A percentile compares a stretch with the other conserved stretches of the same genome.
These are phyloP conservation scores for Fusarium palustre DNA, from an alignment of 2,329 filamentous ascomycete genomes.

Conservation along the genomic window DNA sequence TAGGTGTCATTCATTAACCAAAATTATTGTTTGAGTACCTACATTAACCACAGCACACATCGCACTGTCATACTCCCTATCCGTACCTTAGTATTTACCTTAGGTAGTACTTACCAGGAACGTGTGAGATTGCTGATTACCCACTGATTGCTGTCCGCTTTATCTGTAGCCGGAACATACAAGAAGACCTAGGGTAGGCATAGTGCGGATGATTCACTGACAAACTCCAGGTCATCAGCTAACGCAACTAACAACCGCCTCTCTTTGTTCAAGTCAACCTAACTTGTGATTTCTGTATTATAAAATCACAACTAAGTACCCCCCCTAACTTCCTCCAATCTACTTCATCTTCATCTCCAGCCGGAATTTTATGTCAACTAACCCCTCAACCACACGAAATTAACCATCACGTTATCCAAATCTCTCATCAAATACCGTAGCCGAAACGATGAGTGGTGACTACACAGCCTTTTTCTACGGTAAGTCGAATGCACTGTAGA, in stretches of 20 bases:
- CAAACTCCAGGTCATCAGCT: background rate
- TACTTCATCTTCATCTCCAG: background rate
- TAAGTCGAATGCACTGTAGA: conserved; percentile 43
- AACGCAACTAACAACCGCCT: background rate
- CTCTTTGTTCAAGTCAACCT: background rate
- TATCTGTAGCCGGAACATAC: background rate
- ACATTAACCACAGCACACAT: too few relatives aligned
- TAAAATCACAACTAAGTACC: background rate
- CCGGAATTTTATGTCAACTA: background rate
- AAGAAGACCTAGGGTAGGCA: conserved; percentile 28
- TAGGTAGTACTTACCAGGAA: too few relatives aligned
- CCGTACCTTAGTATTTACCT: too few relatives aligned
- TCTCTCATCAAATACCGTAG: background rate
- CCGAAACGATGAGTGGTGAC: conserved; percentile 55
- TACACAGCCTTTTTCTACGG: conserved; percentile 69
- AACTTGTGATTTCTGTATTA: background rate
- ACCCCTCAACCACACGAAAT: background rate
- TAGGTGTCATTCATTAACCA: too few relatives aligned
- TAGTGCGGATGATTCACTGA: conserved; percentile 18
- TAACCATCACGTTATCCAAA: background rate
- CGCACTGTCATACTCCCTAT: too few relatives aligned
- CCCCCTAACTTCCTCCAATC: background rate
- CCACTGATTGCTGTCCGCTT: conserved; percentile 20
- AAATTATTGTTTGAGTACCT: too few relatives aligned
- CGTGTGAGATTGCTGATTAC: conserved; percentile 1